Conservation (phyloP, 805 yeast genomes). For the Candida coquimbonensis region DNA sequence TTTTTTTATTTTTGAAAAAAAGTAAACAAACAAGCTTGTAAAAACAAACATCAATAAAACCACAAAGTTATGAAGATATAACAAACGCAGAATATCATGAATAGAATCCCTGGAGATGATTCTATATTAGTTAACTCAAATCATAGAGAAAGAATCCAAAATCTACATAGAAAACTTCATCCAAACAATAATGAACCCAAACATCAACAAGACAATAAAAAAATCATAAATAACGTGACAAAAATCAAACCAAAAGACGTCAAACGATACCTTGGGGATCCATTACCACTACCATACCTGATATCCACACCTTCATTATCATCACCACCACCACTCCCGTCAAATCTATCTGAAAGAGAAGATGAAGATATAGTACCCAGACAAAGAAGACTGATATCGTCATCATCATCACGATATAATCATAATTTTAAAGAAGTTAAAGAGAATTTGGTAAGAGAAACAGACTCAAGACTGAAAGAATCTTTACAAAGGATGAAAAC, state of each 20-base stretch:
- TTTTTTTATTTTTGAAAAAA: neutral
- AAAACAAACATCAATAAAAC: neutral
- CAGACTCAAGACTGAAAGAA: neutral
- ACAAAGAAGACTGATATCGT: neutral
- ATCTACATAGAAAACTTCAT: constrained; percentile 13
- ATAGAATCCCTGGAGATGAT: neutral
- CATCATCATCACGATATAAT: neutral
- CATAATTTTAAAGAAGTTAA: neutral
- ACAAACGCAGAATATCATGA: neutral
- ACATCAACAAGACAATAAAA: neutral
- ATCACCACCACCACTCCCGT: neutral
- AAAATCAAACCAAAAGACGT: constrained; percentile 2
- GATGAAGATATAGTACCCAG: neutral
- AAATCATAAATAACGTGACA: neutral
- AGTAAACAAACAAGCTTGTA: neutral
- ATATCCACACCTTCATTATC: constrained; percentile 1
- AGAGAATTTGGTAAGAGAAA: too few relatives aligned
- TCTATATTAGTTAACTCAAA: neutral
- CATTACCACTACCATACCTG: constrained; percentile 32
- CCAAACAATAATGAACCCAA: too few relatives aligned
- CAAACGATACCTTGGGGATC: constrained; percentile 26
- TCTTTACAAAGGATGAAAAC: neutral
- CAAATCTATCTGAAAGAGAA: too few relatives aligned
- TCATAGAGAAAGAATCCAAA: constrained; percentile 8
- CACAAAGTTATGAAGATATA: neutral